Base-by-base conservation (phyloP, 1,139 yeast species). In the Geotrichum phurueaensis region DNA sequence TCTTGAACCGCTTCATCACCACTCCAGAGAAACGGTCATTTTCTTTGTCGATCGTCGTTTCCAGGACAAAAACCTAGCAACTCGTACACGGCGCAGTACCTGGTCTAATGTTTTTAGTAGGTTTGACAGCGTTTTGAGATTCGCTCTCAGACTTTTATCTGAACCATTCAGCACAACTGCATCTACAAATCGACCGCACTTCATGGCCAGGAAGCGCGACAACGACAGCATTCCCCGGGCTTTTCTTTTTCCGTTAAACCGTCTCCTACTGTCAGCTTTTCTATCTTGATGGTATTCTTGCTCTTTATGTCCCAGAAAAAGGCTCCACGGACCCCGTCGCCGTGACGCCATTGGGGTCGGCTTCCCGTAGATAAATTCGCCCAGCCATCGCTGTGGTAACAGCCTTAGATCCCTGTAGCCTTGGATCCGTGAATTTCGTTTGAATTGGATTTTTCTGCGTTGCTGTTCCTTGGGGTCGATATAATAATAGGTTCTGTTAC, bases 31-130 rank as follows among this genome's bases (percentile, higher is more conserved):
- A 22, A 58, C 9, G 20, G 45, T 54, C 52, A 58, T 20, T 36
- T 45, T 54, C 48, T 50, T 52, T 27, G 22, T 47, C 18, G 57
- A 54, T 25, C 56, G 53, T 13, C 58, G 43, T 54, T 39, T 54
- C 58, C 60, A 54, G n/a, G 60, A 58, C 36, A 58, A 25, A 6
- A 58, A 7, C 23, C 58, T 54, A 47, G 54, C 22, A n/a, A 58
- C 25, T 13, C 45, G 58, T 39, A 51, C 43, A 18, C 29, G 50
- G 23, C 60, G 57, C 27, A 58, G 7, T n/a, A 58, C n/a, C 31
- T 58, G 27, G 6, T 54, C 51, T 4, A 58, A 15, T 0, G 58
- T 47, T 43, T 54, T 51, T n/a, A 51, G 33, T 13, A 49, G 5
- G 36, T 31, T 54, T 18, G 60, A 54, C 10, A 51, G 22, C 13